Base-by-base conservation (phyloP, 2,329 filamentous ascomycete species). In the Taxawa tesnikishii region DNA sequence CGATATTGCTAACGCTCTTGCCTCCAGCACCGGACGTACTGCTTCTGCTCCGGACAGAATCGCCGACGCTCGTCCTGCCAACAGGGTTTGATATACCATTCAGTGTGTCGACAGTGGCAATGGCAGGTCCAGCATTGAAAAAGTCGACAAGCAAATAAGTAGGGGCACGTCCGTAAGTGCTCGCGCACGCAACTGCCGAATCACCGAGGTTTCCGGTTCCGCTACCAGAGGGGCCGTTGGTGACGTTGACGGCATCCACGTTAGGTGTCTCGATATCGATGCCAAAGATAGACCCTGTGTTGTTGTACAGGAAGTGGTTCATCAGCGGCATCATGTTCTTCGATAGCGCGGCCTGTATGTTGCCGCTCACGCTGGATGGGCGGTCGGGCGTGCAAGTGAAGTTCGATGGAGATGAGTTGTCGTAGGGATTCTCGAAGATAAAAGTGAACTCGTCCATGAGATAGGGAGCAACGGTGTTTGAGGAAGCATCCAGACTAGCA, bases 111-210 rank as follows among this genome's bases (percentile, higher is more conserved):
- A 80, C 76, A 1, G 76, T 75, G 5, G 65, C 62, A 33, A 90
- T 72, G 18, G 79, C 71, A 0, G 78, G 73, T 0, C 78, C 82
- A 37, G 75, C 65, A 51, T 83, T 77, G 54, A 77, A 85, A 54
- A 84, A 88, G 55, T 92, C 83, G 1, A 88, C 80, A 7, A 90
- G 65, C 13, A 83, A 67, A 45, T 83, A 87, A 3, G 67, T 75
- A n/a, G 83, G 80, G 30, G 66, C 61, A 16, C 59, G 55, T n/a
- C 68, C 67, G 62, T 78, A 88, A 38, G 72, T 56, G 3, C 44
- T 48, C 32, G 59, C 56, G 51, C 74, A 87, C 36, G 51, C 53
- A 26, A 58, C 50, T 19, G 71, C 70, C 15, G 60, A 43, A 7
- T 48, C 47, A 5, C 65, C 65, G 19, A 72, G 48, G 27, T 62